Conservation (phyloP, 2,329 filamentous ascomycete genomes). For the Monilinia polystroma region DNA sequence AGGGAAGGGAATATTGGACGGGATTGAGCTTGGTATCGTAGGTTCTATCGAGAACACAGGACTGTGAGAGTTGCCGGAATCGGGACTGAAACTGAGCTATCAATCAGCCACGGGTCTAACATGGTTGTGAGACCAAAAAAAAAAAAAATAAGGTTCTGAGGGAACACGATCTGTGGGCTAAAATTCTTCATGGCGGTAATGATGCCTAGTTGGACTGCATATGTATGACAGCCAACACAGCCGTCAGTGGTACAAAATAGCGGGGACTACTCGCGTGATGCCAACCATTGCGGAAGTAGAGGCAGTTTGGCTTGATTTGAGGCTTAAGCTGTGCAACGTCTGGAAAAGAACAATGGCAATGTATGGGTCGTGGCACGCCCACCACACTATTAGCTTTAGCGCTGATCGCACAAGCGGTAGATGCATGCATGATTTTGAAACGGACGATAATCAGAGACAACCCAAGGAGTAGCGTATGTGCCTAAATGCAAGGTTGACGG, state of each 20-base stretch:
- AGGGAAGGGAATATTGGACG: constrained; percentile 37
- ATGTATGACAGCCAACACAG: constrained; percentile 38
- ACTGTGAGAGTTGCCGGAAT: constrained; percentile 39
- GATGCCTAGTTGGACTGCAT: constrained; percentile 36
- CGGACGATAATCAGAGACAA: constrained; percentile 24
- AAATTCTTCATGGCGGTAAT: constrained; percentile 27
- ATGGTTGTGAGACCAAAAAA: constrained; percentile 34
- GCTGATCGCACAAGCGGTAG: constrained; percentile 23
- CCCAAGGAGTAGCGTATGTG: constrained; percentile 29
- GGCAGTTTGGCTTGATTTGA: constrained; percentile 32
- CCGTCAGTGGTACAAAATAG: constrained; percentile 32
- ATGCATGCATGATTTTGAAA: constrained; percentile 29
- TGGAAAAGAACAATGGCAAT: constrained; percentile 29
- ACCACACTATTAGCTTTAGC: constrained; percentile 29
- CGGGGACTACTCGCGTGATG: constrained; percentile 39
- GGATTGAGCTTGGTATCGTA: constrained; percentile 35
- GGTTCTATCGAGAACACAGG: constrained; percentile 41
- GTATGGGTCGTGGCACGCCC: constrained; percentile 36
- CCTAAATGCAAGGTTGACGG: constrained; percentile 34
- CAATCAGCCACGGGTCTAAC: constrained; percentile 37
- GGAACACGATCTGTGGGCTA: constrained; percentile 23
- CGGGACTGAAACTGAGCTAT: constrained; percentile 39
- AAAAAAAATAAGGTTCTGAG: constrained; percentile 33
- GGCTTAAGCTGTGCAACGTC: constrained; percentile 38
- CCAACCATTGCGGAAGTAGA: constrained; percentile 30